Conservation (phyloP, 495 filamentous ascomycete genomes). For the Hypoxylon fuscum region DNA sequence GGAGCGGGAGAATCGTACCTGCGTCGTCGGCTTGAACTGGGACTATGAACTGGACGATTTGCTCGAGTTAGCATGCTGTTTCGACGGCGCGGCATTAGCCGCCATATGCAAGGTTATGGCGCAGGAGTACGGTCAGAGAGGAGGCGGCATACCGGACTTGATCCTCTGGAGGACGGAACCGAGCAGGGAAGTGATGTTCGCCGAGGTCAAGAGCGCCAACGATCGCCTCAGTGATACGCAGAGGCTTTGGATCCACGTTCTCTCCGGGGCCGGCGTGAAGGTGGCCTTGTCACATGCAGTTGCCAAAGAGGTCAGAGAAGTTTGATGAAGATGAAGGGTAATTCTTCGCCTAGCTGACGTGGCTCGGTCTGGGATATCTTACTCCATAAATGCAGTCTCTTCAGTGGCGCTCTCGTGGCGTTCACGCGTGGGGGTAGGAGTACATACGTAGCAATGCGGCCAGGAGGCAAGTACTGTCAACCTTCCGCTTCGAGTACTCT, state of each 20-base stretch:
- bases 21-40: conserved; percentile 92
- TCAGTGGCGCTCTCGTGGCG: conserved; percentile 14
- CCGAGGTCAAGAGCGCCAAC: conserved; percentile 94
- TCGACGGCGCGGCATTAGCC: conserved; percentile 79
- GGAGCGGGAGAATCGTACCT: conserved; percentile 75
- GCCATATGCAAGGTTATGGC: conserved; percentile 91
- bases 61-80: conserved; percentile 80
- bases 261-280: conserved; percentile 80
- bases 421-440: background rate
- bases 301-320: conserved; percentile 69
- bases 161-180: conserved; percentile 76
- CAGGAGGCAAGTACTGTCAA: background rate
- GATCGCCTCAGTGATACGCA: conserved; percentile 97
- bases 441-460: background rate
- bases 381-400: conserved; percentile 3
- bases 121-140: conserved; percentile 88
- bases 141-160: conserved; percentile 90
- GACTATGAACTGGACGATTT: conserved; percentile 83
- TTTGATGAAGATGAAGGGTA: conserved; percentile 35
- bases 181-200: conserved; percentile 67
- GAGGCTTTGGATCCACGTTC: conserved; percentile 94
- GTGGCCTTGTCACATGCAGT: conserved; percentile 92
- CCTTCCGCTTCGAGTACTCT: background rate
- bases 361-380: background rate
- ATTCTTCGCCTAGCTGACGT: conserved; percentile 1